These are phyloP conservation scores for Naganishia vaughanmartiniae DNA, from an alignment of 768 basidiomycete genomes.

Conservation along the genomic window DNA sequence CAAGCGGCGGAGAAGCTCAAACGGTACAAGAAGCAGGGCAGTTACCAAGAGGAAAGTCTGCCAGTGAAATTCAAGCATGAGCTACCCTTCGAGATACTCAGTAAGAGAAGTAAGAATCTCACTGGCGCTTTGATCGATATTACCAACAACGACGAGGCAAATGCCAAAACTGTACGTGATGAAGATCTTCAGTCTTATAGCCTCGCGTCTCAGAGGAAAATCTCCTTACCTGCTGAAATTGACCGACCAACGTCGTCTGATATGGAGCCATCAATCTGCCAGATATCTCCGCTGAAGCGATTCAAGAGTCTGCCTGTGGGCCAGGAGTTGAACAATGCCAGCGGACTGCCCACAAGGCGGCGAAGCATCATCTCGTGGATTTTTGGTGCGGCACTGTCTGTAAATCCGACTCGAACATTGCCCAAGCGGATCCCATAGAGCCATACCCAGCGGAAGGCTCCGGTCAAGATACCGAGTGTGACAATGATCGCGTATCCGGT, in stretches of 20 bases:
- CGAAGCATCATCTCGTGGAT: conserved; percentile 24
- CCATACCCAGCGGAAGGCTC: conserved; percentile 44
- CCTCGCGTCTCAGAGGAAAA: background rate
- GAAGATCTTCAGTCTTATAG: background rate
- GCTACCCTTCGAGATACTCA: conserved; percentile 8
- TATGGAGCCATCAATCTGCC: conserved; percentile 36
- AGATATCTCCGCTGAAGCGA: conserved; percentile 44
- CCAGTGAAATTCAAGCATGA: conserved; percentile 10
- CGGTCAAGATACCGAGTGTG: conserved; percentile 23
- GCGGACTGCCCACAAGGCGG: conserved; percentile 33
- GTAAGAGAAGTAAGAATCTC: conserved; percentile 19
- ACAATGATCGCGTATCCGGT: conserved; percentile 34
- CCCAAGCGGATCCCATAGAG: conserved; percentile 39
- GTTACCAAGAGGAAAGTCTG: conserved; percentile 31
- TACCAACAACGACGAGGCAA: conserved; percentile 14
- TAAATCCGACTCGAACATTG: conserved; percentile 15
- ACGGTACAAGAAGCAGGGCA: conserved; percentile 34
- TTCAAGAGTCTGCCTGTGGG: conserved; percentile 39
- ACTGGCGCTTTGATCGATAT: conserved; percentile 15
- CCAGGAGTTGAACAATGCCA: conserved; percentile 33
- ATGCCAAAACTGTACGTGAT: background rate
- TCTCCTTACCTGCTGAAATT: conserved; percentile 11
- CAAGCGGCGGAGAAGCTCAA: conserved; percentile 36
- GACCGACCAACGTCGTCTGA: conserved; percentile 42
- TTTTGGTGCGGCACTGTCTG: conserved; percentile 12